phyloP scores from a whole-genome alignment of 1,139 yeast species.

The Entelexis paramagnoliae region DNA sequence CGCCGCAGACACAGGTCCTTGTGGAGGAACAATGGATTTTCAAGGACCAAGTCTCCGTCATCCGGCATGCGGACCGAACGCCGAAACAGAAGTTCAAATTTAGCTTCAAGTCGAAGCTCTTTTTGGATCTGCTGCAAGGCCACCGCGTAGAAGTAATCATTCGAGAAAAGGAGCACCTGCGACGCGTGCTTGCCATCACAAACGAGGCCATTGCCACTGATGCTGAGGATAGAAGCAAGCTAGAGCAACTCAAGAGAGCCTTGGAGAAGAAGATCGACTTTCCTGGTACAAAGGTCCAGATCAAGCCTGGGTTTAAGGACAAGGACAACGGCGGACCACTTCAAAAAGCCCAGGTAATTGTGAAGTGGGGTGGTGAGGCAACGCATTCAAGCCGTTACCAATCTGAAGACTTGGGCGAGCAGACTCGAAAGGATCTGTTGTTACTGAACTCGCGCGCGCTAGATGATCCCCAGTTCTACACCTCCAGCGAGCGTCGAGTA shows the following conservation, averaged over 20 bases:
- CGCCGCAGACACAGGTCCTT: conserved; percentile 26
- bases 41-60: conserved; percentile 83
- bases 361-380: conserved; percentile 99
- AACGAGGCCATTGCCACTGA: conserved; percentile 66
- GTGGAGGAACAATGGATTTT: conserved; percentile 88
- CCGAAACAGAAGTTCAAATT: conserved; percentile 98
- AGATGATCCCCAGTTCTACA: conserved; percentile 73
- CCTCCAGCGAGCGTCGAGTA: conserved; percentile 92
- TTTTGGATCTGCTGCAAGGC: conserved; percentile 80
- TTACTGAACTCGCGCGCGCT: conserved; percentile 75
- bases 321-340: conserved; percentile 44
- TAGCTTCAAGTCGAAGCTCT: conserved; percentile 79
- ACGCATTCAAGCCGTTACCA: conserved; percentile 96
- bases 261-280: conserved; percentile 78
- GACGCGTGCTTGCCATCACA: conserved; percentile 77
- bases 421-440: conserved; percentile 81
- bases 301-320: conserved; percentile 58
- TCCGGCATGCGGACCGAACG: conserved; percentile 96
- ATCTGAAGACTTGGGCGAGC: conserved; percentile 91
- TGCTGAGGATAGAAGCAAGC: conserved; percentile 70
- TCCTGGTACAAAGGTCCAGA: conserved; percentile 94
- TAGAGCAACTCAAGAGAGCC: conserved; percentile 67
- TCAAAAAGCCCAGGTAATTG: conserved; percentile 87
- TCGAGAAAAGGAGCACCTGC: conserved; percentile 75
- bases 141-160: conserved; percentile 94